A percentile compares a stretch with the other conserved stretches of the same genome.
Evolutionary conservation across 2,329 filamentous ascomycete species (phyloP).

Genomic region (Botryotinia convoluta): DNA sequence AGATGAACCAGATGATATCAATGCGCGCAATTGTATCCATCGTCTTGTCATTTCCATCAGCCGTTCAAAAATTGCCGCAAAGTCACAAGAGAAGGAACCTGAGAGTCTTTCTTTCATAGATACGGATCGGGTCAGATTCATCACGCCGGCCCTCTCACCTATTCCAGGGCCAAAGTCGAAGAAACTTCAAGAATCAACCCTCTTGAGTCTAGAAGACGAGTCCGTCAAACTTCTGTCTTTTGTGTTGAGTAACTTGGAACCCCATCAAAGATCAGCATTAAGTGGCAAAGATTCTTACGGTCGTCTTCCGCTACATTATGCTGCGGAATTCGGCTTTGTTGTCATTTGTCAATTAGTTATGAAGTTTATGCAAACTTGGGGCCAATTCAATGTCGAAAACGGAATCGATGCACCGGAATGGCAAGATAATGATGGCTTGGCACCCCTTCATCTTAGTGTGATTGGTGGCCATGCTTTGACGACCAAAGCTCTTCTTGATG

Average conservation of each 20-base stretch:
- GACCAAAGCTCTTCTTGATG: slow-evolving; percentile 74
- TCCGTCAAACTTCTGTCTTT: slow-evolving; percentile 65
- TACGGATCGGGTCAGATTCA: slow-evolving; percentile 56
- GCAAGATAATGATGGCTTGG: slow-evolving; percentile 91
- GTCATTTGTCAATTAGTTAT: slow-evolving; percentile 87
- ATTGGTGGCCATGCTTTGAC: slow-evolving; percentile 87
- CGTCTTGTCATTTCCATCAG: slow-evolving; percentile 90
- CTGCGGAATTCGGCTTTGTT: slow-evolving; percentile 90
- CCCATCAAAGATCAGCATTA: slow-evolving; percentile 66
- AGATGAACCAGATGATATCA: slow-evolving; percentile 88
- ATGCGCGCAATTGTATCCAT: slow-evolving; percentile 90
- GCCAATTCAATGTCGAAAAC: slow-evolving; percentile 76
- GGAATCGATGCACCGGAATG: slow-evolving; percentile 85
- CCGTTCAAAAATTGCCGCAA: slow-evolving; percentile 58
- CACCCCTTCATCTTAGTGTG: slow-evolving; percentile 87
- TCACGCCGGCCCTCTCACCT: slow-evolving; percentile 74
- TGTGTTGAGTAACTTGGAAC: slow-evolving; percentile 65
- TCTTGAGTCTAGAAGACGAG: slow-evolving; percentile 68
- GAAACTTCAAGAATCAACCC: slow-evolving; percentile 64
- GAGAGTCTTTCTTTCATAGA: slow-evolving; percentile 44
- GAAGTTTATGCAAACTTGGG: slow-evolving; percentile 84
- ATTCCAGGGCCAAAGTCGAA: slow-evolving; percentile 58
- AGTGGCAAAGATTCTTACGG: slow-evolving; percentile 73
- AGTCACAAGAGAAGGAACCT: slow-evolving; percentile 29
- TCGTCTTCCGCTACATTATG: slow-evolving; percentile 85